Conservation (phyloP, 768 basidiomycete genomes). For the Trametes sanguinea region DNA sequence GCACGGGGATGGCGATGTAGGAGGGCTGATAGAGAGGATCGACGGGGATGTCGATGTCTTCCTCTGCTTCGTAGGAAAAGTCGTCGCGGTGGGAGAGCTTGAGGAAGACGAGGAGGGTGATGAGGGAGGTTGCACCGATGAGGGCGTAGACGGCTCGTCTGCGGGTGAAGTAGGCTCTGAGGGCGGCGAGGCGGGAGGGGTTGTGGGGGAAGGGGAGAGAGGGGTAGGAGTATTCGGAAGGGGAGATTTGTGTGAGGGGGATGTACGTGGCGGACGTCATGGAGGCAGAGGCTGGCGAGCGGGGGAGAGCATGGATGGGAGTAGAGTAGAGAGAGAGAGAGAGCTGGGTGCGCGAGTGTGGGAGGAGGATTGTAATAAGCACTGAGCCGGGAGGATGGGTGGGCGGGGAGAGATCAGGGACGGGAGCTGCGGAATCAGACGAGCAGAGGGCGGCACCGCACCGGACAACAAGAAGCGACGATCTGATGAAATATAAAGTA, state of each 20-base stretch:
- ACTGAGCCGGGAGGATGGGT: too few species aligned
- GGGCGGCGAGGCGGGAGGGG: neutral
- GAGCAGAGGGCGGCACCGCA: too few species aligned
- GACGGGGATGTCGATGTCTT: constrained; percentile 2
- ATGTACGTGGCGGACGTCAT: constrained; percentile 23
- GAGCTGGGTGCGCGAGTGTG: constrained; percentile 6
- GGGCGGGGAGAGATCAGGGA: too few species aligned
- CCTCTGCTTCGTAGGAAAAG: constrained; percentile 12
- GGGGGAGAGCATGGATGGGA: neutral
- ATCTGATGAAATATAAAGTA: too few species aligned
- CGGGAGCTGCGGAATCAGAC: too few species aligned
- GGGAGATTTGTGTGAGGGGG: constrained; percentile 25
- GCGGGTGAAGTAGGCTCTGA: constrained; percentile 12
- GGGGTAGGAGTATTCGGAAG: constrained; percentile 10
- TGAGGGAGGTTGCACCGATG: constrained; percentile 19
- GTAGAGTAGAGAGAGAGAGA: constrained; percentile 24
- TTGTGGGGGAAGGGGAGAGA: neutral
- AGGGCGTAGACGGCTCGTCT: constrained; percentile 20
- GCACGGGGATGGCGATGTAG: constrained; percentile 28
- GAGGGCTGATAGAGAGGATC: constrained; percentile 24
- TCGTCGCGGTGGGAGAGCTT: constrained; percentile 17
- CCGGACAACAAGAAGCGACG: too few species aligned
- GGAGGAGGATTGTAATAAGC: too few species aligned
- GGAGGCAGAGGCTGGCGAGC: neutral
- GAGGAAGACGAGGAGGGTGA: constrained; percentile 22